Percentiles rank a stretch among this genome's conserved stretches.
Evolutionary conservation across 352 stramenopile species (phyloP).

Genomic region (Globisporangium nagaii): DNA sequence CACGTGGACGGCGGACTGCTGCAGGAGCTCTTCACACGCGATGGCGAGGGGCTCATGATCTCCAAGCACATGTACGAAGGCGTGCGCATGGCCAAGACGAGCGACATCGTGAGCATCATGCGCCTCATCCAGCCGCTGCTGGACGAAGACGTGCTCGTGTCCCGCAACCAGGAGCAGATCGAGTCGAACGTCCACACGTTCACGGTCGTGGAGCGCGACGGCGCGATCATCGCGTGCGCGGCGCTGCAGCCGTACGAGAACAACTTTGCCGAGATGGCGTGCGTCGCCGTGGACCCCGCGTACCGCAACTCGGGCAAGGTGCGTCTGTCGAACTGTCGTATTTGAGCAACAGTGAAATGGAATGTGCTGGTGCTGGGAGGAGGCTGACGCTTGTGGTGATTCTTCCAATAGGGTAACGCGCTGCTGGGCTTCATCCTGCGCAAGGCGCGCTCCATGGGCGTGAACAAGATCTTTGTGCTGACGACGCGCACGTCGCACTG

Average conservation of each 20-base stretch:
- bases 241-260: slow-evolving; percentile 87
- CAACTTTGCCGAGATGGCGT: slow-evolving; percentile 89
- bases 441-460: slow-evolving; percentile 76
- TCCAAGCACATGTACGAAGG: slow-evolving; percentile 96
- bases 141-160: slow-evolving; percentile 84
- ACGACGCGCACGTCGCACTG: slow-evolving; percentile 98
- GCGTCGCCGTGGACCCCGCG: slow-evolving; percentile 82
- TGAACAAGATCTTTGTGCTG: slow-evolving; percentile 95
- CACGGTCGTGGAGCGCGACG: slow-evolving; percentile 85
- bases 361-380: too few relatives aligned
- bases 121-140: slow-evolving; percentile 85
- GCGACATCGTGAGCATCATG: slow-evolving; percentile 90
- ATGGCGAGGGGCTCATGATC: slow-evolving; percentile 96
- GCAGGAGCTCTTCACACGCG: slow-evolving; percentile 97
- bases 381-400: too few relatives aligned
- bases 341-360: too few relatives aligned
- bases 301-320: slow-evolving; percentile 84
- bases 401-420: slow-evolving; percentile 80
- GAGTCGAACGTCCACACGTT: slow-evolving; percentile 87
- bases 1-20: slow-evolving; percentile 89
- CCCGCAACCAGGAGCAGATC: slow-evolving; percentile 85
- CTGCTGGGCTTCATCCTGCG: slow-evolving; percentile 90
- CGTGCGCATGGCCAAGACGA: slow-evolving; percentile 88
- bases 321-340: too few relatives aligned
- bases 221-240: slow-evolving; percentile 85